phyloP scores from a whole-genome alignment of 257 asterid genomes.

The Solanum neorickii region DNA sequence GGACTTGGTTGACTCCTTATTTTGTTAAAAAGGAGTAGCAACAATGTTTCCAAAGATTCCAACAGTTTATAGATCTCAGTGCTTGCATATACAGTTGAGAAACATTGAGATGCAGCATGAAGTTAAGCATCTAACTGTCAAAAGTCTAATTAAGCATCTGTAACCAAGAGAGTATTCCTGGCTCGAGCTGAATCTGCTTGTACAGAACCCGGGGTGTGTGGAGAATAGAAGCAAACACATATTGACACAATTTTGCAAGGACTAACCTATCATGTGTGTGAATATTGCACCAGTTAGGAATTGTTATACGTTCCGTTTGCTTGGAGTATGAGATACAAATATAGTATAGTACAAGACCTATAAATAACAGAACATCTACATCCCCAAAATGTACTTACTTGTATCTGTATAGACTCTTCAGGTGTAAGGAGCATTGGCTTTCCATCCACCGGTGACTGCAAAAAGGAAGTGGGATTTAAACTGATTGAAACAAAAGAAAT shows the following conservation, averaged over 20 bases:
- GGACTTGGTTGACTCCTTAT: neutral
- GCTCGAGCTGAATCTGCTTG: neutral
- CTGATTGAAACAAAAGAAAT: neutral
- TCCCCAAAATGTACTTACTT: conserved; percentile 31
- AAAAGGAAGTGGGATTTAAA: conserved; percentile 5
- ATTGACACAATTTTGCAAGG: neutral
- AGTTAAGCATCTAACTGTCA: neutral
- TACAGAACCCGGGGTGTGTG: neutral
- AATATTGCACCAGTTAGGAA: neutral
- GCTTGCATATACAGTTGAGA: neutral
- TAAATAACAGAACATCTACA: neutral
- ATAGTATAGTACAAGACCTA: neutral
- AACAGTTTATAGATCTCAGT: neutral
- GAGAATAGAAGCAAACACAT: neutral
- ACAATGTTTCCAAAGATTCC: neutral
- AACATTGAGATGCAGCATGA: neutral
- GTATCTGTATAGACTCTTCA: conserved; percentile 94
- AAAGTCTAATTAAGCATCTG: neutral
- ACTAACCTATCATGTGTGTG: neutral
- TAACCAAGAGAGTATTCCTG: neutral
- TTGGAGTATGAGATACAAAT: neutral
- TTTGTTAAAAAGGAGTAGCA: neutral
- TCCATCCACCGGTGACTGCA: conserved; percentile 98
- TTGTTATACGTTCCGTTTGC: neutral
- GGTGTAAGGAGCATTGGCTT: conserved; percentile 97